Percentiles rank a stretch among this genome's conserved stretches.
Evolutionary conservation across 495 filamentous ascomycete genomes (phyloP).

Genomic region (Hypoxylon trugodes): DNA sequence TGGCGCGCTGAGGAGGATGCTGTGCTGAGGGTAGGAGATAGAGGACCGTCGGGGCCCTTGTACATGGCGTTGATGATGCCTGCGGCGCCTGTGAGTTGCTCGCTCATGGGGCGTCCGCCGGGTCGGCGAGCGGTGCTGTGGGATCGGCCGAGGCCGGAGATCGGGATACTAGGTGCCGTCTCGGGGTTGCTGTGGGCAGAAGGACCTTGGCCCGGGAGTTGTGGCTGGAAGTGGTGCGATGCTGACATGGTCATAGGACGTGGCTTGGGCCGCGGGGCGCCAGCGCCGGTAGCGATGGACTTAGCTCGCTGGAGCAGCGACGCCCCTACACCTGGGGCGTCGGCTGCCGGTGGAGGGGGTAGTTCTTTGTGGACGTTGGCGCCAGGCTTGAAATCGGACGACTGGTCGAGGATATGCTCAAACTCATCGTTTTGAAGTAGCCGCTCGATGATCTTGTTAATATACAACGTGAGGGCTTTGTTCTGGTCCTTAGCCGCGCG

Average conservation of each 20-base stretch:
- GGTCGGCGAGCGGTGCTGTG: slow-evolving; percentile 63
- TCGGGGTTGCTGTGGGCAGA: slow-evolving; percentile 69
- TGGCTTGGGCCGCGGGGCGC: slow-evolving; percentile 51
- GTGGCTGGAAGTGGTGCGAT: slow-evolving; percentile 42
- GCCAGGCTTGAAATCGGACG: slow-evolving; percentile 62
- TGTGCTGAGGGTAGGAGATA: slow-evolving; percentile 63
- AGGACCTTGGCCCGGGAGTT: slow-evolving; percentile 32
- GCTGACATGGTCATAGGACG: slow-evolving; percentile 71
- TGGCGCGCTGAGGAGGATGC: slow-evolving; percentile 50
- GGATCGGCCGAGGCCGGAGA: slow-evolving; percentile 66
- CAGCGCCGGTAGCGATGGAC: slow-evolving; percentile 65
- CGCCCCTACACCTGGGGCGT: slow-evolving; percentile 59
- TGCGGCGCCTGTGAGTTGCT: slow-evolving; percentile 73
- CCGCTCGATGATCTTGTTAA: slow-evolving; percentile 97
- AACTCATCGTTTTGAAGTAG: slow-evolving; percentile 93
- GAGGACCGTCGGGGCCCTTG: slow-evolving; percentile 63
- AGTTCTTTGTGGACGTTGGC: slow-evolving; percentile 81
- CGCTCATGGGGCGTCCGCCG: slow-evolving; percentile 69
- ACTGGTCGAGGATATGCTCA: slow-evolving; percentile 87
- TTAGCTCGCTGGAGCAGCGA: slow-evolving; percentile 82
- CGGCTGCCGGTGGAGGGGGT: slow-evolving; percentile 76
- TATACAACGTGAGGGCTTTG: slow-evolving; percentile 95
- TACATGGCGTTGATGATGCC: slow-evolving; percentile 86
- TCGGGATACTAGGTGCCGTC: slow-evolving; percentile 84
- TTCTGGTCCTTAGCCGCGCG: slow-evolving; percentile 91